Base-by-base conservation (phyloP, 2,329 filamentous ascomycete genomes). In the Pestalotiopsis sp. region DNA sequence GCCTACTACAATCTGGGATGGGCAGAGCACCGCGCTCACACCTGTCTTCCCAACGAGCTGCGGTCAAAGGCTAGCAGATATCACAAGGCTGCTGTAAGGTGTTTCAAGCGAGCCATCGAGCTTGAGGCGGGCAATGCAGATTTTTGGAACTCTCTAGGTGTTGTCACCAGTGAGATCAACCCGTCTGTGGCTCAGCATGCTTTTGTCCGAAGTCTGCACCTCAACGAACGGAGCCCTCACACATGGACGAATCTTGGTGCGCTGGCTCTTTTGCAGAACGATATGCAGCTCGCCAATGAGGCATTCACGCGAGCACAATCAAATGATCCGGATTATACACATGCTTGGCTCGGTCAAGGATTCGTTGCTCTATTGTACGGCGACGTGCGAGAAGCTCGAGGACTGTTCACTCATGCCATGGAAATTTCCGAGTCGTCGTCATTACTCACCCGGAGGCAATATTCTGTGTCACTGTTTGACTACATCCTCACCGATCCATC, bases 1-100 rank as follows among this genome's bases (percentile, higher is more conserved):
- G 94, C 95, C 0, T 96, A 95, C 87, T 99, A 97, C 81, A 99
- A 99, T 76, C 84, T 99, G 20, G 96, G 96, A 57, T 98, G 95
- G 93, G 93, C 94, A 1, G 96, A 99, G 78, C 90, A 96, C 77
- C 89, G 92, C 59, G 93, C 94, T 0, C 93, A 97, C 76, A 83
- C 85, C 12, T 93, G 90, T 75, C 83, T 94, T 23, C 87, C 86
- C 45, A 78, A 78, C 1, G 77, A 80, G 3, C 75, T 86, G 61
- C 83, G 82, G 45, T 90, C 89, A 75, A 91, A 86, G 75, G 84
- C 86, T 20, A 87, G 89, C 76, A 87, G 86, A 73, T 94, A 94
- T 73, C 84, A 96, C 61, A 95, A 92, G 78, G 91, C 94, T 6
- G 89, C 96, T 1, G 92, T 98, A 71, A 88, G 91, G 67, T 96